Conservation (phyloP, 2,329 filamentous ascomycete species). For the Pleomassaria siparia region DNA sequence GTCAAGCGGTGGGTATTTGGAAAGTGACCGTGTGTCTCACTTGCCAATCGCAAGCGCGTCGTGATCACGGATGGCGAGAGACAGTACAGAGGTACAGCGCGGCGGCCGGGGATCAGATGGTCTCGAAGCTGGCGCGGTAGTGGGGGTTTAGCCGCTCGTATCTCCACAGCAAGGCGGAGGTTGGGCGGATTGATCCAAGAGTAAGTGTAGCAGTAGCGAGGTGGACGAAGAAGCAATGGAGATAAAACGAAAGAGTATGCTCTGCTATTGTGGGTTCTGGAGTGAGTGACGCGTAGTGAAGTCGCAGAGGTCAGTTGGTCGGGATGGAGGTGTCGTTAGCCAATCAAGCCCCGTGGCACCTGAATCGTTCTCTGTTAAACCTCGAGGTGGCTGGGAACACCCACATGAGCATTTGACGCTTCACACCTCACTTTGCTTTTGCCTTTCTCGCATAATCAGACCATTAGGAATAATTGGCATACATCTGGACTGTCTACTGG, state of each 20-base stretch:
- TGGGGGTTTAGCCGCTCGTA: slow-evolving; percentile 14
- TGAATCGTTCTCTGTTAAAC: not conserved
- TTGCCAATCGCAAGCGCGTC: slow-evolving; percentile 2
- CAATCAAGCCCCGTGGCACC: slow-evolving; percentile 15
- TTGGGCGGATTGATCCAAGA: not conserved
- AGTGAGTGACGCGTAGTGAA: not conserved
- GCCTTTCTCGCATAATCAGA: not conserved
- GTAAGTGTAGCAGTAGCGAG: not conserved
- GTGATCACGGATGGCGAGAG: slow-evolving; percentile 5
- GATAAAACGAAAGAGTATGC: not conserved
- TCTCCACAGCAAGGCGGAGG: slow-evolving; percentile 2
- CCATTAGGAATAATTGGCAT: not conserved
- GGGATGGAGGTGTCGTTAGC: not conserved
- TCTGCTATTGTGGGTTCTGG: not conserved
- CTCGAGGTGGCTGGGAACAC: slow-evolving; percentile 27
- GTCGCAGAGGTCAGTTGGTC: not conserved
- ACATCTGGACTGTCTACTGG: not conserved
- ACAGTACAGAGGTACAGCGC: slow-evolving; percentile 1
- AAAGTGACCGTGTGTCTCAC: not conserved
- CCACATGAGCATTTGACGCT: slow-evolving; percentile 3
- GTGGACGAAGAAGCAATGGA: no score
- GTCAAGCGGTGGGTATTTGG: not conserved
- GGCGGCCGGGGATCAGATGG: slow-evolving; percentile 12
- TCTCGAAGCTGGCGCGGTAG: slow-evolving; percentile 12
- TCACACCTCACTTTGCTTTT: not conserved